Evolutionary conservation across 257 asterid genomes (phyloP), one percentile per base, ranked within the genome.

Genomic region (Paulownia fortunei): DNA sequence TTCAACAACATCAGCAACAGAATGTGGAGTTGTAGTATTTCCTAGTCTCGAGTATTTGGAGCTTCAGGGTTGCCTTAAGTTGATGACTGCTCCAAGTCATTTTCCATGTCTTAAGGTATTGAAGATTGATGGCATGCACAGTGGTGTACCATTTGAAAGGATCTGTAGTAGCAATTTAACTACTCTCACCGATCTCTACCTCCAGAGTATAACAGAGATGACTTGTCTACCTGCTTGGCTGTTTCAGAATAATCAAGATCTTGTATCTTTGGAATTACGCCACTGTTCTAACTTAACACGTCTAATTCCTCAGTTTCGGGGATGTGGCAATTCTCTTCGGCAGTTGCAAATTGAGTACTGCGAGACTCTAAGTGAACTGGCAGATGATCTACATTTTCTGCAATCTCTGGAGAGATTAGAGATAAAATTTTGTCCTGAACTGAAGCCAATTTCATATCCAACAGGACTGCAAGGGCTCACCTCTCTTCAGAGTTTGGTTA

Each of bases 31-130:
- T 30, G 36, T 30, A 4, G 36, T 30, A 30, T 30, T 30, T 30
- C 36, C 36, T 30, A 30, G 36, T 30, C 36, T 30, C 36, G 36
- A 30, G 36, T 30, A 30, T 30, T 30, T 30, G 36, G 36, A 30
- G 36, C 36, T 30, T 30, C 36, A 30, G 36, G 36, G 36, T 30
- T 30, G 36, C 36, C 36, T 30, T 30, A 30, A 30, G 36, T 30
- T 30, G 36, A 30, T 30, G 36, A 30, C 36, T 30, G 36, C 36
- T 30, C 36, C 36, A 30, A 30, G 36, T 30, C 36, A 30, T 44
- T 80, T 80, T 19, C 79, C 79, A 21, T 27, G 76, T 39, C 79
- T 85, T 0, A 49, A 55, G 41, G 2, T 23, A 15, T 64, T 82
- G 49, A 0, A 0, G 0, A 65, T 79, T 26, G 2, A 0, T 0